A percentile compares a stretch with the other conserved stretches of the same genome.
These are phyloP conservation scores for Cocos nucifera DNA, from an alignment of 176 grass and related monocot genomes.

Conservation along the genomic window DNA sequence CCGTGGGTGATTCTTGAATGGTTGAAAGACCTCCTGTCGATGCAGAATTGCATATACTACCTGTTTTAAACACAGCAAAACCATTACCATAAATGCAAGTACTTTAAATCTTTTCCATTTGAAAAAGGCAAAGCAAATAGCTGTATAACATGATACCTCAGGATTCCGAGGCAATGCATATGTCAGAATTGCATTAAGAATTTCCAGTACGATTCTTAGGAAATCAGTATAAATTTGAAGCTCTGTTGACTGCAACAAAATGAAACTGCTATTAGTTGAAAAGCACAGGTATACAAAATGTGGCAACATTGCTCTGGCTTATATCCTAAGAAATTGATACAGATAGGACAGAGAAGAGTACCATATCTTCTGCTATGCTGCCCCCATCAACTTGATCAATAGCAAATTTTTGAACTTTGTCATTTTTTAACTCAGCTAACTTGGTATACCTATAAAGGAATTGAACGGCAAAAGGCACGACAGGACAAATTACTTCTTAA, in stretches of 20 bases:
- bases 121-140: background rate
- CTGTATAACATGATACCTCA: conserved; percentile 36
- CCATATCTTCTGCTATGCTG: conserved; percentile 78
- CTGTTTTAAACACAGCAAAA: conserved; percentile 35
- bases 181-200: conserved; percentile 96
- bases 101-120: background rate
- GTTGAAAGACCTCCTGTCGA: conserved; percentile 90
- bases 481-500: background rate
- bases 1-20: conserved; percentile 94
- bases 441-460: conserved; percentile 65
- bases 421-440: conserved; percentile 94
- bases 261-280: conserved; percentile 7
- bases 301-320: conserved; percentile 1
- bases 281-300: conserved; percentile 2
- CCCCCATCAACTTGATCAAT: conserved; percentile 64
- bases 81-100: conserved; percentile 3
- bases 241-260: conserved; percentile 81
- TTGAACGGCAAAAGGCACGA: background rate
- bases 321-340: background rate
- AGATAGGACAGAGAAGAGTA: conserved; percentile 24
- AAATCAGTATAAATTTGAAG: conserved; percentile 99
- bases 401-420: conserved; percentile 55
- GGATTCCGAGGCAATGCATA: conserved; percentile 97
- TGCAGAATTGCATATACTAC: conserved; percentile 99
- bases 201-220: conserved; percentile 93